These are phyloP conservation scores for Angomonas deanei DNA, from an alignment of 208 protist species.

Conservation along the genomic window DNA sequence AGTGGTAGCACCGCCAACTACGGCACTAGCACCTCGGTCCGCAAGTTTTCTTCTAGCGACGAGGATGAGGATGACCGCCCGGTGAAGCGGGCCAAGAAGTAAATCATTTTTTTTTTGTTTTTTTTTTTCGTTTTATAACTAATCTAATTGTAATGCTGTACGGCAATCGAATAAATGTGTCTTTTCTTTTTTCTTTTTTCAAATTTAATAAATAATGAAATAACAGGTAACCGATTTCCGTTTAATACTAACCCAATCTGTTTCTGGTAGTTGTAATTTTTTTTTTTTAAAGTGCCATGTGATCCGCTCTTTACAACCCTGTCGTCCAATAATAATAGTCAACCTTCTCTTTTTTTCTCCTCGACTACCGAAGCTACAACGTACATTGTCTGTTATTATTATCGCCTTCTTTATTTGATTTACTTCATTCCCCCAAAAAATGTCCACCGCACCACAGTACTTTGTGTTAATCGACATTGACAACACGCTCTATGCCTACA, in stretches of 20 bases:
- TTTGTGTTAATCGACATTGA: constrained; percentile 75
- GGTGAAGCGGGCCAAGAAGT: constrained; percentile 37
- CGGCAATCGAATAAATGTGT: background rate
- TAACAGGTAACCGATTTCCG: background rate
- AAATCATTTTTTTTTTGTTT: background rate
- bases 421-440: background rate
- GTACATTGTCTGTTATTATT: constrained; percentile 1
- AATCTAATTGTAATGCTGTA: too few relatives aligned
- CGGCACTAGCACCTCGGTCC: constrained; percentile 32
- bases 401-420: background rate
- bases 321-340: too few relatives aligned
- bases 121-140: constrained; percentile 13
- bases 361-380: background rate
- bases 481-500: constrained; percentile 71
- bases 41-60: constrained; percentile 17
- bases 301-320: too few relatives aligned
- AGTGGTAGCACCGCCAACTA: constrained; percentile 7
- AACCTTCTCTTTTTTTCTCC: constrained; percentile 4
- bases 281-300: too few relatives aligned
- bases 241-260: too few relatives aligned
- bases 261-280: background rate
- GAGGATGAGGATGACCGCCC: constrained; percentile 11
- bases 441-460: constrained; percentile 13
- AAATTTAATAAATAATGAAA: constrained; percentile 4
- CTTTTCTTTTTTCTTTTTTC: background rate